Base-by-base conservation (phyloP, 495 filamentous ascomycete genomes). In the Amphirosellinia nigrospora region DNA sequence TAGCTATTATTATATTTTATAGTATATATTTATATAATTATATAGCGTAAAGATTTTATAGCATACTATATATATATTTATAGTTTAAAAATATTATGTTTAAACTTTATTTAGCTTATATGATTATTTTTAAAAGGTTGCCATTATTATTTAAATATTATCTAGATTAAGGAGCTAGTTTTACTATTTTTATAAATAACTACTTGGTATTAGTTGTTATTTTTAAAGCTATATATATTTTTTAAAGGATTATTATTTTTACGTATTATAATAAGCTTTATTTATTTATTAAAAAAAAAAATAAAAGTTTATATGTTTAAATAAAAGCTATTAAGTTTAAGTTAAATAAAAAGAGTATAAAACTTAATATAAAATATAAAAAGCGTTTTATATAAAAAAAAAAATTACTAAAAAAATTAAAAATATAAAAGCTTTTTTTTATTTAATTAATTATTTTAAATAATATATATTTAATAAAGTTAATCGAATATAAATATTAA, bases 181-280 rank as follows among this genome's bases (percentile, higher is more conserved):
- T 56, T 56, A 34, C 15, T 56, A 56, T 56, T 56, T 56, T 56
- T 56, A 56, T 56, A 56, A 32, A 56, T n/a, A 56, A 56, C n/a
- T 56, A 56, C n/a, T 34, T 56, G 3, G n/a, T 16, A 4, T 56
- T 34, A 16, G 28, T 6, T 16, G 8, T 19, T 16, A 28, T 34
- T 19, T 56, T 56, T 56, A 56, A 56, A 32, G 16, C 26, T 30
- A 16, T 56, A 32, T 56, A 56, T 32, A 16, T 30, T 56, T 56
- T 56, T 56, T 56, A 3, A 19, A 56, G 7, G 34, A 56, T 4
- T 56, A 56, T 56, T 56, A 56, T 56, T 56, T 52, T 23, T n/a
- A n/a, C n/a, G n/a, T 52, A 26, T 28, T 28, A 15, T 10, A 28
- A 13, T 9, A 15, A 23, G 1, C 11, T 50, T 50, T 23, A 55